Conservation (phyloP, 2,329 filamentous ascomycete genomes). For the Calonectria multiphialidica region DNA sequence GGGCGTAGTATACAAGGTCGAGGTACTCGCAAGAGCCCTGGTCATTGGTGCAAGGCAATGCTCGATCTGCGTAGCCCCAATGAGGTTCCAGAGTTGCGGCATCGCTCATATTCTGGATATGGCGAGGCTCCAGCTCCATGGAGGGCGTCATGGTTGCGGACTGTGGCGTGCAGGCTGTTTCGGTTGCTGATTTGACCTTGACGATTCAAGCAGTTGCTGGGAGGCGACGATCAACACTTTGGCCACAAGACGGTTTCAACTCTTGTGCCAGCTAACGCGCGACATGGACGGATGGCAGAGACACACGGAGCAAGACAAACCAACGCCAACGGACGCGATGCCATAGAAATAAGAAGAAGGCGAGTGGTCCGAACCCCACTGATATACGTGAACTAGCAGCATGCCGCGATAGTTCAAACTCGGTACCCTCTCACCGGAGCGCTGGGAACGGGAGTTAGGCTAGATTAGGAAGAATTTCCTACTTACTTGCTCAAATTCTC, state of each 20-base stretch:
- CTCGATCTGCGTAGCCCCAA: conserved; percentile 62
- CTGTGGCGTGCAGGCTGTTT: background rate
- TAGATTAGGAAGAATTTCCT: conserved; percentile 36
- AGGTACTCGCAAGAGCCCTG: conserved; percentile 63
- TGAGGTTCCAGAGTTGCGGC: conserved; percentile 53
- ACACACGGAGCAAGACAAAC: conserved; percentile 10
- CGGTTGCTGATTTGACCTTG: background rate
- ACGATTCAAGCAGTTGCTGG: background rate
- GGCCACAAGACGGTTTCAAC: background rate
- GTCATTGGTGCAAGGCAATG: conserved; percentile 60
- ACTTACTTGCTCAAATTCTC: conserved; percentile 38
- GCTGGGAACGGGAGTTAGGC: conserved; percentile 38
- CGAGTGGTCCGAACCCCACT: conserved; percentile 29
- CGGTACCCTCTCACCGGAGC: conserved; percentile 7
- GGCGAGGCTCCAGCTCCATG: conserved; percentile 43
- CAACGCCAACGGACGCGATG: conserved; percentile 27
- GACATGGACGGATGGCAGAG: conserved; percentile 6
- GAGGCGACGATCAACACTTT: conserved; percentile 4
- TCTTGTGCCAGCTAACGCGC: background rate
- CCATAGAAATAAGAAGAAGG: conserved; percentile 41
- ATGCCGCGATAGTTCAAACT: background rate
- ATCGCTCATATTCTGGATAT: conserved; percentile 57
- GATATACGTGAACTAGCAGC: background rate
- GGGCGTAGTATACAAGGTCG: conserved; percentile 62
- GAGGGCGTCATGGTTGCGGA: conserved; percentile 34